These are phyloP conservation scores for Helichrysum umbraculigerum DNA, from an alignment of 129 eudicot species.

Conservation along the genomic window DNA sequence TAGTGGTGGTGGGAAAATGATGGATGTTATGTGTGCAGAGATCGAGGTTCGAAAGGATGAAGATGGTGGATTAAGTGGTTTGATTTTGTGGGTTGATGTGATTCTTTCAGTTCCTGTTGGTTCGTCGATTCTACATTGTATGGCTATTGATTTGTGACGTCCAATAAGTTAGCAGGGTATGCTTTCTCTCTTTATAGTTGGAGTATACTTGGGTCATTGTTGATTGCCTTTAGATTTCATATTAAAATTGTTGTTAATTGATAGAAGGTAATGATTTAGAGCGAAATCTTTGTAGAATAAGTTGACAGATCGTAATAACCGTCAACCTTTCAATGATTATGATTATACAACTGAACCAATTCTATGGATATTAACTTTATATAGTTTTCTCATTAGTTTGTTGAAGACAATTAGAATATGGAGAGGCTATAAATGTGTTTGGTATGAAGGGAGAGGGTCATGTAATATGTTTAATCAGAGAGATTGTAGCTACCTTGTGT, in stretches of 20 bases:
- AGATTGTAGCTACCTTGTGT: background rate
- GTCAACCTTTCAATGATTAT: background rate
- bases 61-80: slow-evolving; percentile 67
- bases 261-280: background rate
- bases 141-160: slow-evolving; percentile 68
- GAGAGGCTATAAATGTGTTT: background rate
- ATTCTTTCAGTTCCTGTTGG: slow-evolving; percentile 62
- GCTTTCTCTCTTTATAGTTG: slow-evolving; percentile 16
- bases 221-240: background rate
- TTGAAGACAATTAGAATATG: background rate
- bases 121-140: slow-evolving; percentile 70
- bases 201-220: background rate
- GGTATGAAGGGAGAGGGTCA: background rate
- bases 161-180: slow-evolving; percentile 19
- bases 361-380: background rate
- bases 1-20: slow-evolving; percentile 45
- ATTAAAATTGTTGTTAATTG: background rate
- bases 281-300: background rate
- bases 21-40: slow-evolving; percentile 84
- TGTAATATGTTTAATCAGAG: background rate
- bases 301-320: background rate
- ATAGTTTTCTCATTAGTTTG: background rate
- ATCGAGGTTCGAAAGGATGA: slow-evolving; percentile 72
- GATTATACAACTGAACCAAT: background rate
- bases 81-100: slow-evolving; percentile 62